Conservation (phyloP, 345 rosid genomes). For the Brassica nigra region DNA sequence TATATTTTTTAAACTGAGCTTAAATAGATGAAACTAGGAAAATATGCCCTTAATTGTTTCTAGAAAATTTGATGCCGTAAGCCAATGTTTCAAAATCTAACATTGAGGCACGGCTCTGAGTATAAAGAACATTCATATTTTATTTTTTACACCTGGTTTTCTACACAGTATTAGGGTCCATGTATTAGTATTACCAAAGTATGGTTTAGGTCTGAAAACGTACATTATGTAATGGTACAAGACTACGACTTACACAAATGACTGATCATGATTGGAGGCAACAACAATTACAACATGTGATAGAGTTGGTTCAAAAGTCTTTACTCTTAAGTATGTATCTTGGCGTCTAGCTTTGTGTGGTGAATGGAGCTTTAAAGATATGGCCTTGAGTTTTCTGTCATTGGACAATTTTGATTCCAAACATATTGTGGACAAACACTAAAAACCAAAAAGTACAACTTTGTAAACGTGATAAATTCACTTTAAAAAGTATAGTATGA, state of each 20-base stretch:
- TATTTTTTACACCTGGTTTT: not conserved
- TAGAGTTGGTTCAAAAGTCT: not conserved
- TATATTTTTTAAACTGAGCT: too few relatives aligned
- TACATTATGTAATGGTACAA: not conserved
- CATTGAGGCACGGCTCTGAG: too few relatives aligned
- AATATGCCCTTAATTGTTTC: too few relatives aligned
- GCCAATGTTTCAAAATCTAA: too few relatives aligned
- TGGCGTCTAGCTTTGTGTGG: not conserved
- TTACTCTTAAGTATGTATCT: not conserved
- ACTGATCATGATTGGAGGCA: not conserved
- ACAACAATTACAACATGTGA: not conserved
- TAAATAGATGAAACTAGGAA: too few relatives aligned
- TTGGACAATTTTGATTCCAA: not conserved
- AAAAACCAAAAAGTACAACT: not conserved
- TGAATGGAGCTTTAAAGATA: not conserved
- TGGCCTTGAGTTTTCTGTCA: not conserved
- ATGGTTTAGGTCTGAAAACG: not conserved
- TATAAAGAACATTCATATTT: not conserved
- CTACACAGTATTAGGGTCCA: not conserved
- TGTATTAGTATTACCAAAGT: not conserved
- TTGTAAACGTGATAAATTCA: not conserved
- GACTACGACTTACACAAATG: not conserved
- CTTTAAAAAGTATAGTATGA: not conserved
- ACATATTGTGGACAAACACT: not conserved
- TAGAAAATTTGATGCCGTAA: too few relatives aligned